Evolutionary conservation across 176 grass and related monocot genomes (phyloP), one percentile per base, ranked within the genome.

Genomic region (Stipa capillata): DNA sequence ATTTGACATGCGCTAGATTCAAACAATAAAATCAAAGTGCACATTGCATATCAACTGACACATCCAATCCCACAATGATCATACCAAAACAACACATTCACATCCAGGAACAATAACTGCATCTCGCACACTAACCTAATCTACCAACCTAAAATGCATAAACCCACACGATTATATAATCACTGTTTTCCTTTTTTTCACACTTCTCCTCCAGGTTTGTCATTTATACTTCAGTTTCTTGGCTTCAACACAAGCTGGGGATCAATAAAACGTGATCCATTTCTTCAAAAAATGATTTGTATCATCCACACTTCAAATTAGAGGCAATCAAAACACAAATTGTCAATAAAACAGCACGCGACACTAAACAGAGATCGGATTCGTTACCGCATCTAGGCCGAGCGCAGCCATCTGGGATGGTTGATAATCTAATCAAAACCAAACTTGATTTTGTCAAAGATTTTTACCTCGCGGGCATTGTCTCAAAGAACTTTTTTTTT

Each of bases 371-470:
- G 59, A 40, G 62, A 76, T n/a, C n/a, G 12, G 63, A n/a, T 50
- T 68, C 65, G 18, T 89, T 89, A 98, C 95, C 68, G 73, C 84
- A 36, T 89, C 83, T 10, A 85, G 73, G 21, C 80, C 83, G 27
- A 98, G 83, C 40, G 92, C 81, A 34, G 92, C 92, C 85, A 94
- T 87, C 34, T 83, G 92, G 12, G 80, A 88, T 3, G 86, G 85
- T 29, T 91, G 69, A 57, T 87, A 84, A 45, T 98, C n/a, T n/a
- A n/a, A n/a, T n/a, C n/a, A n/a, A n/a, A n/a, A n/a, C n/a, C n/a
- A n/a, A n/a, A n/a, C n/a, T n/a, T n/a, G n/a, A n/a, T n/a, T n/a
- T n/a, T n/a, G n/a, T n/a, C n/a, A n/a, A 98, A 23, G 77, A 40
- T 86, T 7, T n/a, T n/a, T n/a, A n/a, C n/a, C n/a, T n/a, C n/a